Base-by-base conservation (phyloP, 129 eudicot species). In the Lactuca saligna region DNA sequence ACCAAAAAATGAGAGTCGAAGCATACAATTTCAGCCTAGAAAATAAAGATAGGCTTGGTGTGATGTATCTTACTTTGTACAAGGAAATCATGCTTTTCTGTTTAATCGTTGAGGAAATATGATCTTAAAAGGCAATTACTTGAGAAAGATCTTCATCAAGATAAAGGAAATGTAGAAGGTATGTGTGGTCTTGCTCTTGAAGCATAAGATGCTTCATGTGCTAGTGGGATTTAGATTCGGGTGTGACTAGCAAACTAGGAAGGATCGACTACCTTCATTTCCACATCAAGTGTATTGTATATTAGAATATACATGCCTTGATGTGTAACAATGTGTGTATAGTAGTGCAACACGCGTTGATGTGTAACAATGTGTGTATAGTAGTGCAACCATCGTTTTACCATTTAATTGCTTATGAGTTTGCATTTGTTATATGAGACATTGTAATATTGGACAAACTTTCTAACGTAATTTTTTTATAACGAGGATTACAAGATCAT, bases 221-320 rank as follows among this genome's bases (percentile, higher is more conserved):
- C 66, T 84, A 81, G 72, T 83, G 79, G 82, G 69, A 81, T 80
- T 70, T 32, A 75, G 54, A 79, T 60, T 82, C 79, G 66, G 68
- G 78, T 64, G 60, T 72, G 16, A 55, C 48, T 39, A 54, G 56
- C 64, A 73, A 25, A 54, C 20, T 11, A 51, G 72, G 49, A 42
- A 69, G 62, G 63, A 17, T 69, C 15, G 39, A 17, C 38, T 54
- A 12, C 53, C 53, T 37, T 38, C 12, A 31, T 59, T 71, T 71
- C 61, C 60, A 32, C 54, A 59, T 60, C 17, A 20, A 49, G 69
- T 37, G 59, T 59, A 63, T 67, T 42, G 31, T 51, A 63, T 73
- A 63, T 41, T 73, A 29, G 56, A 31, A 75, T 60, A 67, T 58
- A 75, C 37, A 58, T 5, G 14, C 33, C 31, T 17, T 11, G 16